Evolutionary conservation across 23 red algal genomes (phyloP).

Genomic region (Gracilaria domingensis): DNA sequence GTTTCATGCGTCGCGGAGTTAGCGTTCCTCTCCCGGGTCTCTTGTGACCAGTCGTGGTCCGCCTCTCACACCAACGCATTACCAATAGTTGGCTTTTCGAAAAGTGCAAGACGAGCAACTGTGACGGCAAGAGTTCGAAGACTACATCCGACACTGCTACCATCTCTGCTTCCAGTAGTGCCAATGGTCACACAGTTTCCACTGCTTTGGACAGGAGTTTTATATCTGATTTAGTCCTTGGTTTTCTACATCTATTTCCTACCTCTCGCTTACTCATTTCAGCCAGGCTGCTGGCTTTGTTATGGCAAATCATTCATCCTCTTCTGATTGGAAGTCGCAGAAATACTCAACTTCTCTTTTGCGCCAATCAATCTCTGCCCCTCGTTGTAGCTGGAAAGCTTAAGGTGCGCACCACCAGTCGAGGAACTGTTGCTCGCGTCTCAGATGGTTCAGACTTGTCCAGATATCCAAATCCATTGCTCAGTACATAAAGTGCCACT

Average conservation of each 20-base stretch:
- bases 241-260: slow-evolving; percentile 4
- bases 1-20: too few relatives aligned
- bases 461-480: not conserved
- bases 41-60: too few relatives aligned
- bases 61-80: too few relatives aligned
- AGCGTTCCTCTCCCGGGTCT: too few relatives aligned
- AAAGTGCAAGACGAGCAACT: too few relatives aligned
- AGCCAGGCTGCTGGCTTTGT: not conserved
- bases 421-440: slow-evolving; percentile 19
- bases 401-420: not conserved
- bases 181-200: not conserved
- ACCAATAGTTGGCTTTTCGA: too few relatives aligned
- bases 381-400: not conserved
- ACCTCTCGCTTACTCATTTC: not conserved
- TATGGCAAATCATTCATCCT: slow-evolving; percentile 10
- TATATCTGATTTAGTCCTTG: not conserved
- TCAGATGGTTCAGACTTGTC: not conserved
- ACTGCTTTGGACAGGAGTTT: not conserved
- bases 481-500: not conserved
- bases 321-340: not conserved
- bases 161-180: not conserved
- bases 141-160: not conserved
- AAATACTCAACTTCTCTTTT: slow-evolving; percentile 1
- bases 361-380: too few relatives aligned
- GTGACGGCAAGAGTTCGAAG: not conserved